Evolutionary conservation across 2,329 filamentous ascomycete genomes (phyloP), one percentile per base, ranked within the genome.

Genomic region (Stagonosporopsis chrysanthemi): DNA sequence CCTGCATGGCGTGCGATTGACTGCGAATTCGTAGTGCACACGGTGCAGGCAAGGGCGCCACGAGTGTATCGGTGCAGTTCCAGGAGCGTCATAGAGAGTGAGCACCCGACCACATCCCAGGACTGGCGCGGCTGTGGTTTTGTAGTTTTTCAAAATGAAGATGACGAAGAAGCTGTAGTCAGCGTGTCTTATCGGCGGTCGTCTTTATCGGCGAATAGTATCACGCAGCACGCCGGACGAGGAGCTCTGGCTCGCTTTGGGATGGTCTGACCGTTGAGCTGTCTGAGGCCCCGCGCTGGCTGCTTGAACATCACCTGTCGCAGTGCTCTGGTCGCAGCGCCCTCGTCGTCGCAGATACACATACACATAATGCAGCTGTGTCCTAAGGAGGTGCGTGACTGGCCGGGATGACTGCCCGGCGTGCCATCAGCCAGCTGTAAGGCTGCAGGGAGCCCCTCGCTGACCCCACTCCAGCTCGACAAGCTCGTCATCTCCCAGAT

Each of bases 401-500:
- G 49, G 52, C 44, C 55, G 38, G 42, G 33, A 14, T 28, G 33
- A 7, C 9, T 17, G 22, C 22, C 38, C 39, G 12, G 39, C 45
- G 33, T 11, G 31, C n/a, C 11, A 31, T 33, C 24, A n/a, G 41
- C 24, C n/a, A 29, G 19, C 33, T 33, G 31, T 14, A 33, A n/a
- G 31, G 31, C 31, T 42, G 38, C 36, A 48, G 17, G 51, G 44
- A 29, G 29, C 51, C 56, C 56, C 57, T 51, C 58, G 63, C 71
- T 74, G 66, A 75, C 62, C 24, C 38, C 44, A 31, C 50, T 17
- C 62, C 69, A 98, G 94, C 84, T 98, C 73, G 94, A 98, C 83
- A 98, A 98, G 87, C 91, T 98, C 78, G 85, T 90, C 75, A 94
- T 96, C 74, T 91, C 92, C 52, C 92, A 97, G 78, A 82, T 96